Conservation (phyloP, 345 rosid species). For the Conringia planisiliqua region DNA sequence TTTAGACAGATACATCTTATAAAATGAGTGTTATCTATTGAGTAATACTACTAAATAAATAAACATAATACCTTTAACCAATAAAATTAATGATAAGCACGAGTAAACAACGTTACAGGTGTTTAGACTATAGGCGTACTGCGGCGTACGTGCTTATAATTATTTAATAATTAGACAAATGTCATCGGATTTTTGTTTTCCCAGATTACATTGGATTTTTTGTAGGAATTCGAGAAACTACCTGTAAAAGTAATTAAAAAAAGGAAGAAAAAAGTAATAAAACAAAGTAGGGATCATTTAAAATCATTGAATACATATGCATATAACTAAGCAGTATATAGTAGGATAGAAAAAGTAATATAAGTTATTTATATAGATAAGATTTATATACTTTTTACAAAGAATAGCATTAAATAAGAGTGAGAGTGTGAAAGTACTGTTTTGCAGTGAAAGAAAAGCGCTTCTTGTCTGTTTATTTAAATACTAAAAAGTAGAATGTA, state of each 20-base stretch:
- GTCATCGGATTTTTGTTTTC: neutral
- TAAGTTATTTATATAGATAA: neutral
- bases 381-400: neutral
- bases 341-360: neutral
- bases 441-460: constrained; percentile 20
- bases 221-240: neutral
- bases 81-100: too few species aligned
- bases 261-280: neutral
- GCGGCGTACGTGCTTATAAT: neutral
- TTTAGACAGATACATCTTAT: too few species aligned
- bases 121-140: neutral
- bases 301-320: neutral
- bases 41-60: too few species aligned
- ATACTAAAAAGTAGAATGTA: constrained; percentile 8
- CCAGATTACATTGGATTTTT: neutral
- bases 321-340: neutral
- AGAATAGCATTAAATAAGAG: neutral
- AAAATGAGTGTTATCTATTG: too few species aligned
- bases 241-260: neutral
- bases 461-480: constrained; percentile 24
- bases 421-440: constrained; percentile 23
- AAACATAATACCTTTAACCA: too few species aligned
- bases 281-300: neutral
- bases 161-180: neutral
- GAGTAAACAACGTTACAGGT: neutral